Evolutionary conservation across 2,329 filamentous ascomycete genomes (phyloP).

Genomic region (Westerdykella sp.): DNA sequence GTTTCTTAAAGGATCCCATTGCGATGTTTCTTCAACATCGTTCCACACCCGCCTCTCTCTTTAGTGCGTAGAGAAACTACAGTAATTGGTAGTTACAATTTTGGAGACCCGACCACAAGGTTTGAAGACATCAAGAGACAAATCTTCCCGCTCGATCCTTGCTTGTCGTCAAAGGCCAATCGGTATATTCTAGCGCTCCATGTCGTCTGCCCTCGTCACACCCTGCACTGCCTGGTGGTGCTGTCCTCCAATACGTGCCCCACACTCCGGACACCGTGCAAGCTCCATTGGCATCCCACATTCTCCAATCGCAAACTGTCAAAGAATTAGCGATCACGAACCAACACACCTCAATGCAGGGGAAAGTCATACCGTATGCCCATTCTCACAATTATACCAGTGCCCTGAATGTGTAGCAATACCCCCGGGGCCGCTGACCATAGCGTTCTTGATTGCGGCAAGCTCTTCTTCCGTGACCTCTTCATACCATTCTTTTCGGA

Average conservation of each 20-base stretch:
- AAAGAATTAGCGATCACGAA: neutral
- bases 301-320: constrained; percentile 54
- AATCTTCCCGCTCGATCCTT: too few relatives aligned
- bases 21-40: too few relatives aligned
- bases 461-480: constrained; percentile 40
- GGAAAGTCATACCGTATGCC: constrained; percentile 39
- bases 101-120: too few relatives aligned
- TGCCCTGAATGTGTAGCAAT: constrained; percentile 46
- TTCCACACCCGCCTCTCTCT: too few relatives aligned
- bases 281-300: constrained; percentile 61
- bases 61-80: too few relatives aligned
- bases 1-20: too few relatives aligned
- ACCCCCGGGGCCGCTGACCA: constrained; percentile 37
- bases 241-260: constrained; percentile 50
- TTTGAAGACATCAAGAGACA: too few relatives aligned
- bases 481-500: constrained; percentile 36
- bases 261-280: constrained; percentile 59
- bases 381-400: constrained; percentile 56
- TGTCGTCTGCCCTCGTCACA: constrained; percentile 45
- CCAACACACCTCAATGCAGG: constrained; percentile 24
- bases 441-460: constrained; percentile 42
- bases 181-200: constrained; percentile 35
- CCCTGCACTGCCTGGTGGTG: constrained; percentile 48
- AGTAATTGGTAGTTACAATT: too few relatives aligned
- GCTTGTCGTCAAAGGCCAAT: neutral